A percentile compares a stretch with the other conserved stretches of the same genome.
Evolutionary conservation across 805 yeast species (phyloP).

Genomic region (Wilhelminamyces savonicus): DNA sequence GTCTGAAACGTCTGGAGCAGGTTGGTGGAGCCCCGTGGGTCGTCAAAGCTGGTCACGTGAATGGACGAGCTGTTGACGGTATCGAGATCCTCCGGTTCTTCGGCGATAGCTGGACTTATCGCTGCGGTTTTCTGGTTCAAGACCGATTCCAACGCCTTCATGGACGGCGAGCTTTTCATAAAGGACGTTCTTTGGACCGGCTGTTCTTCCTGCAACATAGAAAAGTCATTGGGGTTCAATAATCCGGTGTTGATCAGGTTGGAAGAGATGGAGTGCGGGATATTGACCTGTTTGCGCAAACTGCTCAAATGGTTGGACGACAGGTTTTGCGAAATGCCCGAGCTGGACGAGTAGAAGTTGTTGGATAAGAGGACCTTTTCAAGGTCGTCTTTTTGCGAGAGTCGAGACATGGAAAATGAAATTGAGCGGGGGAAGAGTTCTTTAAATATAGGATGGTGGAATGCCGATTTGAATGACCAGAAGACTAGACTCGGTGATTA

Average conservation of each 20-base stretch:
- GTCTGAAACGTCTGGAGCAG: conserved; percentile 24
- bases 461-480: no score
- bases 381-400: conserved; percentile 11
- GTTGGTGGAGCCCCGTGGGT: conserved; percentile 3
- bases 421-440: no score
- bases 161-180: conserved; percentile 35
- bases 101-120: conserved; percentile 4
- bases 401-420: conserved; percentile 6
- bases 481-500: no score
- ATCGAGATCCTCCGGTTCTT: conserved; percentile 5
- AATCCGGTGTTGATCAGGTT: conserved; percentile 16
- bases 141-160: conserved; percentile 34
- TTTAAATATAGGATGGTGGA: no score
- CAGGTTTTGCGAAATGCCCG: conserved; percentile 11
- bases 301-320: conserved; percentile 17
- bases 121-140: conserved; percentile 12
- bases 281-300: conserved; percentile 19
- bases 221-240: conserved; percentile 1
- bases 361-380: conserved; percentile 29
- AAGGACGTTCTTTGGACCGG: conserved; percentile 12
- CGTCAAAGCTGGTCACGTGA: not conserved
- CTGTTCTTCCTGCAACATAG: not conserved
- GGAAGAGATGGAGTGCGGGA: conserved; percentile 20
- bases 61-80: not conserved
- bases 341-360: conserved; percentile 26